These are phyloP conservation scores for Bathelium albidoporum DNA, from an alignment of 495 filamentous ascomycete species.

Conservation along the genomic window DNA sequence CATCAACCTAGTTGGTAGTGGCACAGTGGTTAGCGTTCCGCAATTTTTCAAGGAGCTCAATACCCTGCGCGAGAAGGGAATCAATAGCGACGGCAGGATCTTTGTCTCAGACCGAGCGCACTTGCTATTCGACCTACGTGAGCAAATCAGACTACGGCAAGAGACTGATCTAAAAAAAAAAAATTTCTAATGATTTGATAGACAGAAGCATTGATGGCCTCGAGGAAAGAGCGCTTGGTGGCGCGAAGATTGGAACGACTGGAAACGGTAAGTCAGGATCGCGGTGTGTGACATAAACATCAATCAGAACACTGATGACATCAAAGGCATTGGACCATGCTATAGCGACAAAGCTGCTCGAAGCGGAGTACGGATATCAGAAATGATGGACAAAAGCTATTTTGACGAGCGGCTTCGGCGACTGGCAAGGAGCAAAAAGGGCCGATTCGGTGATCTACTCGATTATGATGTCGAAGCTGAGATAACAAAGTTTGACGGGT, in stretches of 20 bases:
- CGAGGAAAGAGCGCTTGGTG: constrained; percentile 64
- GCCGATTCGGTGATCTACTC: constrained; percentile 62
- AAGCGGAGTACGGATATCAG: constrained; percentile 61
- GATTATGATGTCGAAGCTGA: constrained; percentile 74
- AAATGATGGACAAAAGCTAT: constrained; percentile 60
- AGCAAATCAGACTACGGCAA: constrained; percentile 68
- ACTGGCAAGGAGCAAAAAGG: constrained; percentile 56
- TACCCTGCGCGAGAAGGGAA: constrained; percentile 58
- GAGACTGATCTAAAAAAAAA: no score
- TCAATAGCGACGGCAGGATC: constrained; percentile 56
- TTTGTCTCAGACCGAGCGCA: constrained; percentile 75
- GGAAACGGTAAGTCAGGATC: constrained; percentile 35
- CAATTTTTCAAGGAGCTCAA: constrained; percentile 81
- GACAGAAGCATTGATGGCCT: constrained; percentile 61
- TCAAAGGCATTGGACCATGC: constrained; percentile 42
- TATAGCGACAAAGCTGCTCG: constrained; percentile 75
- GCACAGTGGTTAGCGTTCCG: constrained; percentile 75
- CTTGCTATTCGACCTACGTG: constrained; percentile 76
- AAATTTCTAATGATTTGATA: constrained; percentile 47
- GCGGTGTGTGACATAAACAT: not conserved
- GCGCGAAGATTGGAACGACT: constrained; percentile 46
- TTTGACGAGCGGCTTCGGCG: constrained; percentile 65
- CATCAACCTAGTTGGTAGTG: constrained; percentile 77
- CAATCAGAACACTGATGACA: constrained; percentile 12
- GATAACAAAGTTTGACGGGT: constrained; percentile 58